A percentile compares a stretch with the other conserved stretches of the same genome.
Conservation (phyloP, 2,329 filamentous ascomycete genomes). For the Fusarium albidum region DNA sequence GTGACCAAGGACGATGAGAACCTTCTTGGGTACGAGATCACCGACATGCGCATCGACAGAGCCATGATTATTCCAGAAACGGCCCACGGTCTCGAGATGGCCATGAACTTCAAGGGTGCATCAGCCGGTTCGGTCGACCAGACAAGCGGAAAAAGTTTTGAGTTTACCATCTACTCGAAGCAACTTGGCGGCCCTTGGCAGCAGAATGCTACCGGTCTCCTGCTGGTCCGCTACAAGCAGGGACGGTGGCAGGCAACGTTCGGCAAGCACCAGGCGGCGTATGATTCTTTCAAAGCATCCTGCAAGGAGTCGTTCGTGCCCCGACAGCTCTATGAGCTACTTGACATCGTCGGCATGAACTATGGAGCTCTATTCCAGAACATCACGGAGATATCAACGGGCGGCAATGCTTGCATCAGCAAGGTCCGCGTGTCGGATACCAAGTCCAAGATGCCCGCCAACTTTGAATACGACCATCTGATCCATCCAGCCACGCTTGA, state of each 20-base stretch:
- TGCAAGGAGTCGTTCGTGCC: conserved; percentile 49
- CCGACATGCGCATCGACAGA: conserved; percentile 55
- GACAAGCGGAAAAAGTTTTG: conserved; percentile 28
- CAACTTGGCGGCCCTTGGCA: conserved; percentile 51
- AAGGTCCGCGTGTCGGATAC: conserved; percentile 58
- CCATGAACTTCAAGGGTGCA: conserved; percentile 52
- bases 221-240: conserved; percentile 41
- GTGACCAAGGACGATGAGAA: conserved; percentile 38
- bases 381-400: conserved; percentile 47
- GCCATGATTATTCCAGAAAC: conserved; percentile 60
- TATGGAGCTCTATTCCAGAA: conserved; percentile 62
- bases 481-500: conserved; percentile 68
- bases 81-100: conserved; percentile 58
- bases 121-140: background rate
- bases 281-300: conserved; percentile 32
- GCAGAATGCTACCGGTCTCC: conserved; percentile 50
- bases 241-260: conserved; percentile 31
- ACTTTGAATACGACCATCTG: conserved; percentile 62
- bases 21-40: conserved; percentile 52
- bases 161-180: conserved; percentile 59
- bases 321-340: conserved; percentile 58
- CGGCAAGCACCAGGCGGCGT: conserved; percentile 31
- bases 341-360: conserved; percentile 60
- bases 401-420: conserved; percentile 46
- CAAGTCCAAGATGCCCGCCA: conserved; percentile 59